Base-by-base conservation (phyloP, 257 asterid species). In the Mitragyna speciosa region DNA sequence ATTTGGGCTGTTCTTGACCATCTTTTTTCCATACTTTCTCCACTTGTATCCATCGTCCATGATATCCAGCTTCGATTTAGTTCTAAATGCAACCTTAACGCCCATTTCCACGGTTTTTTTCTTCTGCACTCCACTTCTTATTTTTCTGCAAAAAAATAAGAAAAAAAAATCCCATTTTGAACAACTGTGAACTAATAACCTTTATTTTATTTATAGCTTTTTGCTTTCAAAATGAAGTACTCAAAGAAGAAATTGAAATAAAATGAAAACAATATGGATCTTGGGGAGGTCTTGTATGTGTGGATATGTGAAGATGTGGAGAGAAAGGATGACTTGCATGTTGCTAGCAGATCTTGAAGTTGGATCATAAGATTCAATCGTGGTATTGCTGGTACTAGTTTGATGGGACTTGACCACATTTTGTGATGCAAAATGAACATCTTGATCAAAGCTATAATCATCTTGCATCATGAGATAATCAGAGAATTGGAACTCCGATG, bases 31-130 rank as follows among this genome's bases (percentile, higher is more conserved):
- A 52, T 83, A 83, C 71, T 83, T 83, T 71, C 81, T 83, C 86
- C 86, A 83, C 69, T 83, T 83, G 78, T 12, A 83, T 75, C 86
- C 86, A 69, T 83, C 86, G 71, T 83, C 86, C 86, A 83, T 63
- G 36, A 80, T 75, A 7, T 83, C 86, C 66, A 70, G 30, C 14
- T 75, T 81, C 28, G 86, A 79, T 83, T 72, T 79, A 75, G 81
- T 79, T 76, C 81, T 79, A 75, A 83, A 76, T 75, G 76, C 83
- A 52, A 76, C 41, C 76, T 72, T 75, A 76, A 48, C 11, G 43
- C 73, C 78, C 7, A 15, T 70, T 8, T 58, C 49, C 71, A 47
- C 26, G 56, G 31, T 8, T 30, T 28, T 51, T 14, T 65, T 51
- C 75, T 82, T 79, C 72, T 5, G 73, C 7, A 47, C 31, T 71